Base-by-base conservation (phyloP, 2,329 filamentous ascomycete species). In the Hymenoscyphus occultus region DNA sequence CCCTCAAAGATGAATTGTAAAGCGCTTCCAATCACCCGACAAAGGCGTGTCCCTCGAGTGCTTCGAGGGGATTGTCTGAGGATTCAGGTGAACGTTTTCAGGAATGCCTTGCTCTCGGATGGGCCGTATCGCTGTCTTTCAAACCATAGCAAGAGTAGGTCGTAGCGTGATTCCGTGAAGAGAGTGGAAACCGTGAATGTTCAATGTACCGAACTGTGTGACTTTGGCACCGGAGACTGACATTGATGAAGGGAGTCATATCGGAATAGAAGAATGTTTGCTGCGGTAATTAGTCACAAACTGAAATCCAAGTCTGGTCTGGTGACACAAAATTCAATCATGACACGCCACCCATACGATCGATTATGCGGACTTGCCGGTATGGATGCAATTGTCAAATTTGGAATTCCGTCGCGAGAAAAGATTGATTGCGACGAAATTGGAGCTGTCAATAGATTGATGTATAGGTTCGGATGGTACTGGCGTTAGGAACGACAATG, bases 281-380 rank as follows among this genome's bases (percentile, higher is more conserved):
- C n/a, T 48, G 45, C 45, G n/a, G n/a, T n/a, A 48, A 48, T 48
- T 48, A 48, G n/a, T 48, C 45, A 48, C 45, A 48, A 22, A 48
- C 19, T 48, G 45, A 48, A 22, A 22, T 48, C 45, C 45, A 48
- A 48, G 32, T 10, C 42, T 6, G n/a, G 42, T n/a, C 42, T 48
- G 45, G 45, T 48, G 45, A 48, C 45, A 48, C 45, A 48, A 5
- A 9, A 22, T 48, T 48, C n/a, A 48, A 10, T 48, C 45, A 48
- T 48, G 45, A 48, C 45, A 22, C 45, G 19, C 45, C n/a, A 48
- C 16, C 5, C 5, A 19, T 48, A 48, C n/a, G 45, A 48, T 48
- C 45, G 45, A 22, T 48, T 48, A 48, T 48, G 45, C 45, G 45
- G 45, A 48, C 19, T 48, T 22, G 45, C 45, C 19, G n/a, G 19